Conservation (phyloP, 2,329 filamentous ascomycete genomes). For the Ceratocystis variospora region DNA sequence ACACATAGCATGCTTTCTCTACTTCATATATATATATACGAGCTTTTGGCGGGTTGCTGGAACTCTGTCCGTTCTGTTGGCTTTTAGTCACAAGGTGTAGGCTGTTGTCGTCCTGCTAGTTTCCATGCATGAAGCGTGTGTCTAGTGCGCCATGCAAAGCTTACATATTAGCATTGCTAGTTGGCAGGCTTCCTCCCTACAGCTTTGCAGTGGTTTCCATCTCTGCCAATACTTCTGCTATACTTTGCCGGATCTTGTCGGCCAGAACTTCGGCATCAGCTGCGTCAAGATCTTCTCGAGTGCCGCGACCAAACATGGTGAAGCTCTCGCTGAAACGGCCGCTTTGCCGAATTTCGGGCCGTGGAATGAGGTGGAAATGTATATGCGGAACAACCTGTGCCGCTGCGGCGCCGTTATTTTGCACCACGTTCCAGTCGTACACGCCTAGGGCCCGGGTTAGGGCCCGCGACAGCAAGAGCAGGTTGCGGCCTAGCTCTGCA, state of each 20-base stretch:
- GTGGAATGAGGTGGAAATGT: conserved; percentile 87
- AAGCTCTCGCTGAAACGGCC: conserved; percentile 49
- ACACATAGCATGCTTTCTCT: too few relatives aligned
- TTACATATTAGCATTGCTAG: too few relatives aligned
- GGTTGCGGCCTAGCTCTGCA: conserved; percentile 49
- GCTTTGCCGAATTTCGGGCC: conserved; percentile 51
- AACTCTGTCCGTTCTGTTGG: background rate
- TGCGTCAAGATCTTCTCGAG: conserved; percentile 61
- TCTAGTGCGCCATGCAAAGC: too few relatives aligned
- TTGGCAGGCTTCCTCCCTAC: background rate
- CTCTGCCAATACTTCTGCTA: conserved; percentile 36
- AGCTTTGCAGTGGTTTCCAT: conserved; percentile 25
- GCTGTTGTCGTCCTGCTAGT: too few relatives aligned
- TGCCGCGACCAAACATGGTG: conserved; percentile 69
- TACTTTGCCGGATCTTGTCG: conserved; percentile 35
- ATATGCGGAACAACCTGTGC: conserved; percentile 88
- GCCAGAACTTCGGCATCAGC: conserved; percentile 54
- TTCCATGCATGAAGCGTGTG: too few relatives aligned
- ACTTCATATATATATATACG: too few relatives aligned
- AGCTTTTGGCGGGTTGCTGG: background rate
- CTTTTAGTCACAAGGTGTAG: background rate
- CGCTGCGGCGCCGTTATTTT: conserved; percentile 83
- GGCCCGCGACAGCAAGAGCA: conserved; percentile 60
- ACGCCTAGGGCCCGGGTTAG: conserved; percentile 56
- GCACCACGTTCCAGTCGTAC: conserved; percentile 86